Base-by-base conservation (phyloP, 2,329 filamentous ascomycete genomes). In the Penicillium sp. region DNA sequence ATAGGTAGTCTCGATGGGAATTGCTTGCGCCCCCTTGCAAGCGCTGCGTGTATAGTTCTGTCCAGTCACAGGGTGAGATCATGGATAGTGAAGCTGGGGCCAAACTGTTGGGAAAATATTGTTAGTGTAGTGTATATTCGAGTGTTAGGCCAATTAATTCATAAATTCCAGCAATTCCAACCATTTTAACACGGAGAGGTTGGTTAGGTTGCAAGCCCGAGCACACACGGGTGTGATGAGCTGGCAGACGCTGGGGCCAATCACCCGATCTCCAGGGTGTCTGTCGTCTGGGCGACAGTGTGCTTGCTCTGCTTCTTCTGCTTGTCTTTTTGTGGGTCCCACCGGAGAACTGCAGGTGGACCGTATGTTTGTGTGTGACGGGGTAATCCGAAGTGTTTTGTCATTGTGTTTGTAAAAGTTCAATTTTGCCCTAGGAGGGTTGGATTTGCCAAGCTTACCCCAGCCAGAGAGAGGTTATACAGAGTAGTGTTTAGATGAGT, bases 231-330 rank as follows among this genome's bases (percentile, higher is more conserved):
- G 43, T 53, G 58, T 64, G 61, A 64, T 61, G 62, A 59, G 61
- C 47, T 63, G 63, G 63, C 63, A 65, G 55, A 16, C 22, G 12
- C 36, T 28, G 42, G 61, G 49, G 52, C 63, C 61, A 64, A 65
- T 65, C 57, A 53, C 26, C 31, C 55, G 49, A 48, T 40, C 33
- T 51, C 50, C 52, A 58, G 52, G 49, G 46, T 48, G 16, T 42
- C 22, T 42, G 61, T 65, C 63, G 61, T 60, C 63, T 47, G 50
- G 63, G 57, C 56, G 63, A 65, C 62, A 55, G 36, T 43, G 42
- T 51, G n/a, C 19, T 33, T 43, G 22, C 25, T 31, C 17, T 14
- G 22, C 11, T 44, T 31, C 26, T 26, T 31, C n/a, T 19, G 36
- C 26, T 17, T 43, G 37, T 42, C 47, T 49, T 31, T 31, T 37